A percentile compares a stretch with the other conserved stretches of the same genome.
Evolutionary conservation across 2,329 filamentous ascomycete species (phyloP).

Genomic region (Berkeleyomyces rouxiae): DNA sequence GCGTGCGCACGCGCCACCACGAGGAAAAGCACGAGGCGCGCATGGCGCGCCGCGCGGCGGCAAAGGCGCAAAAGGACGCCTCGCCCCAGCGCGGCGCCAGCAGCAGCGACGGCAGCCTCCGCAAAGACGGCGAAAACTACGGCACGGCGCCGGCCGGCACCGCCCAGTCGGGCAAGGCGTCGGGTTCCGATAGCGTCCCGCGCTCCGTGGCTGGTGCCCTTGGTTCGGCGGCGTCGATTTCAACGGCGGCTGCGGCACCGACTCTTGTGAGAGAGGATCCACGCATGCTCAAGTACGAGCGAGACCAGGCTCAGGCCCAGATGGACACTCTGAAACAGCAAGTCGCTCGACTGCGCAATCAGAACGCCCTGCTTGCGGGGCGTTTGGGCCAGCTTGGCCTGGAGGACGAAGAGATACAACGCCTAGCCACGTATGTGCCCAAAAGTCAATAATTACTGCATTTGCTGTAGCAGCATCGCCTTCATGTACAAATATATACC

Average conservation of each 20-base stretch:
- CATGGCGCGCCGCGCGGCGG: constrained; percentile 40
- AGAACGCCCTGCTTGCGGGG: constrained; percentile 43
- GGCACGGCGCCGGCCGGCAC: background rate
- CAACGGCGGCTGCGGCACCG: background rate
- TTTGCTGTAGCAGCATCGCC: background rate
- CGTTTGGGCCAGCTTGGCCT: constrained; percentile 30
- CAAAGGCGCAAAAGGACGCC: constrained; percentile 33
- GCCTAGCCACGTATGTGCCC: background rate
- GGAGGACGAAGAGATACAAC: constrained; percentile 6
- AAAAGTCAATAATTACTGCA: background rate
- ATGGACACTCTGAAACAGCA: constrained; percentile 35
- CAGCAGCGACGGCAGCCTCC: constrained; percentile 20
- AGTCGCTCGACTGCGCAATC: constrained; percentile 38
- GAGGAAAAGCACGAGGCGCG: constrained; percentile 31
- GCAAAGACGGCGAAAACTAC: background rate
- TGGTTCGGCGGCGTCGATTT: background rate
- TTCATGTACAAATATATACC: background rate
- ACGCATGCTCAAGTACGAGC: constrained; percentile 12
- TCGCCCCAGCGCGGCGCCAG: constrained; percentile 43
- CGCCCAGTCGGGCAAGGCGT: background rate
- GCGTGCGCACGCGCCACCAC: constrained; percentile 36
- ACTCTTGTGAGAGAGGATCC: background rate
- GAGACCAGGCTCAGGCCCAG: constrained; percentile 35
- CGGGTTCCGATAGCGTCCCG: background rate
- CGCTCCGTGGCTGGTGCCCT: background rate